A percentile compares a stretch with the other conserved stretches of the same genome.
Evolutionary conservation across 1,139 yeast species (phyloP).

Genomic region (Yamadazyma mexicana): DNA sequence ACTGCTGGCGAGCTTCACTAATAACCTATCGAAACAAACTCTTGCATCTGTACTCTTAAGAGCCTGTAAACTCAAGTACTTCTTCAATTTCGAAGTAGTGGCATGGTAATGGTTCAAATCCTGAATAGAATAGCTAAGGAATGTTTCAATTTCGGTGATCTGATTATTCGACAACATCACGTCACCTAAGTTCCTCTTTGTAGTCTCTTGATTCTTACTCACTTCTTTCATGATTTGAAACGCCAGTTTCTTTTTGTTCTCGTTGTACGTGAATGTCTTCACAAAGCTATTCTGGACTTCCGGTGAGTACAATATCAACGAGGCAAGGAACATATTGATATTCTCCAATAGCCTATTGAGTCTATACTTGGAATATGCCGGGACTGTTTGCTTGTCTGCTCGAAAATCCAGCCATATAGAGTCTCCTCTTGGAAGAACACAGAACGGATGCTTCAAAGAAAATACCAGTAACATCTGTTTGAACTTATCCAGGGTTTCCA

Average conservation of each 20-base stretch:
- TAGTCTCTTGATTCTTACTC: conserved; percentile 18
- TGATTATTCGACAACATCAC: conserved; percentile 26
- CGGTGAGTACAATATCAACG: conserved; percentile 28
- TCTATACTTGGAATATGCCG: conserved; percentile 33
- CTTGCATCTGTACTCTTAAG: conserved; percentile 46
- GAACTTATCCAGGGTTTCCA: conserved; percentile 41
- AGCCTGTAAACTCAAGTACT: conserved; percentile 42
- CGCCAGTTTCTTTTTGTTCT: conserved; percentile 24
- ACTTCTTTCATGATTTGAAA: conserved; percentile 33
- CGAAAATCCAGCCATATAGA: conserved; percentile 40
- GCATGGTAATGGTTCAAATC: conserved; percentile 43
- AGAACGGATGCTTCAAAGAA: conserved; percentile 34
- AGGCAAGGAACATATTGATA: conserved; percentile 47
- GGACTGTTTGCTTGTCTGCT: conserved; percentile 27
- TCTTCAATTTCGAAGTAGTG: conserved; percentile 38
- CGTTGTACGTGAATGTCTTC: conserved; percentile 7
- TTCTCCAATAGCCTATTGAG: conserved; percentile 50
- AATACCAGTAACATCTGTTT: conserved; percentile 32
- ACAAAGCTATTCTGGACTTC: conserved; percentile 6
- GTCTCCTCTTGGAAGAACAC: conserved; percentile 40
- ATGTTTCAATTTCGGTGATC: conserved; percentile 53
- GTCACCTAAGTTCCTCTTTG: conserved; percentile 20
- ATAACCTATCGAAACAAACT: conserved; percentile 21
- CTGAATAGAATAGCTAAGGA: conserved; percentile 51
- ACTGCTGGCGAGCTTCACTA: conserved; percentile 17